Base-by-base conservation (phyloP, 2,329 filamentous ascomycete genomes). In the Claviceps sorghi region DNA sequence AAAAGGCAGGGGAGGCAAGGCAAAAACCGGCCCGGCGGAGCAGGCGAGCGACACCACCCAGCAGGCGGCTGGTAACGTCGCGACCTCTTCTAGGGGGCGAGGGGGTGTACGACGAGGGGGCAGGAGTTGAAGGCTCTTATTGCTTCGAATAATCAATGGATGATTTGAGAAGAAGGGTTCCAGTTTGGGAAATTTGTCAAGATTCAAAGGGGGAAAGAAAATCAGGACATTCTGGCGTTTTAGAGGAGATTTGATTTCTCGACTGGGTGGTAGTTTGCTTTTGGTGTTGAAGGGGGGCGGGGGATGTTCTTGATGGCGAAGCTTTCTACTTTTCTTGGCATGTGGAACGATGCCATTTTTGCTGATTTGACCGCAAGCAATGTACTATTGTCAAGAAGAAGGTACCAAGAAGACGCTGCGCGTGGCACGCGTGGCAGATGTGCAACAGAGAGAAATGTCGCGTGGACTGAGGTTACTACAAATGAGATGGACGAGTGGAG, bases 1-100 rank as follows among this genome's bases (percentile, higher is more conserved):
- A 26, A 57, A 53, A 43, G 55, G 59, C 19, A 54, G 64, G 54
- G 61, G 63, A 44, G 64, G 64, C 41, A 66, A 64, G 54, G 48
- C 52, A 32, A 64, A 61, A 51, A 34, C 43, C 11, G 45, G 30
- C n/a, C 40, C 43, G 49, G 56, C 56, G 46, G 61, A 59, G 54
- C 53, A 53, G 40, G 52, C 48, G 43, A 54, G 51, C 36, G 58
- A 57, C 26, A 55, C 52, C 42, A 34, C 53, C 15, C 59, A 53
- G 32, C 50, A 36, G 44, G 44, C 42, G 19, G 48, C 49, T 36
- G 52, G 51, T 9, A 15, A n/a, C 19, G 3, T 29, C 17, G 48
- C 46, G 42, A n/a, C 53, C 29, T 36, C 49, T n/a, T 45, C 30
- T 4, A 34, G 11, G 22, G 49, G 49, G 40, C 19, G 44, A 11